These are phyloP conservation scores for Fagopyrum homotropicum DNA, from an alignment of 148 eudicot genomes.

Conservation along the genomic window DNA sequence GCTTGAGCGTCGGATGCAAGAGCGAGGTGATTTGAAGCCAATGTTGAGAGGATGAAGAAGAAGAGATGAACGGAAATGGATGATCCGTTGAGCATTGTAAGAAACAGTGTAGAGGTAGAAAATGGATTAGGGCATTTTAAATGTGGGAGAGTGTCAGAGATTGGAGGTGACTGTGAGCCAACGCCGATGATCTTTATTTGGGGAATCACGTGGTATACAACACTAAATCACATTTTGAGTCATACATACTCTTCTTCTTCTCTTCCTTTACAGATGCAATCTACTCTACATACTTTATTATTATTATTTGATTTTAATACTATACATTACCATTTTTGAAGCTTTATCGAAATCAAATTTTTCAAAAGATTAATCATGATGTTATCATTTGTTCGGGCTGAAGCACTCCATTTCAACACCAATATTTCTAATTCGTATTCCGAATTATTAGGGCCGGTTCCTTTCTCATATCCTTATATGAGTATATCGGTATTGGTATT, in stretches of 20 bases:
- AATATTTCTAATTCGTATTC: too few relatives aligned
- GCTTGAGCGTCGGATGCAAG: conserved; percentile 6
- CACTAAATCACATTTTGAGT: neutral
- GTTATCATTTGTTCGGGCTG: too few relatives aligned
- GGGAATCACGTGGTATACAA: neutral
- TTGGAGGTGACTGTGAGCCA: neutral
- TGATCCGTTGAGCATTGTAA: neutral
- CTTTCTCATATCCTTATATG: too few relatives aligned
- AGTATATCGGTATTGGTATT: too few relatives aligned
- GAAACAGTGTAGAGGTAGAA: neutral
- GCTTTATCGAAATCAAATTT: neutral
- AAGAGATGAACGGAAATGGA: neutral
- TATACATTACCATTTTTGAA: neutral
- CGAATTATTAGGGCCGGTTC: too few relatives aligned
- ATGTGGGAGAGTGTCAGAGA: neutral
- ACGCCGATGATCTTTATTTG: neutral
- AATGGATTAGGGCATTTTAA: neutral
- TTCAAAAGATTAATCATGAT: too few relatives aligned
- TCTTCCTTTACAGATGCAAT: neutral
- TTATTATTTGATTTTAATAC: neutral
- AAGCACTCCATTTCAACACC: too few relatives aligned
- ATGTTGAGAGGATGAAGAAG: neutral
- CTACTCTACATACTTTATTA: neutral
- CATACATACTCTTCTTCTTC: neutral
- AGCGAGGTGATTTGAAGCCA: neutral